Evolutionary conservation across 2,329 filamentous ascomycete species (phyloP), one percentile per base, ranked within the genome.

Genomic region (Pseudogymnoascus sp.): DNA sequence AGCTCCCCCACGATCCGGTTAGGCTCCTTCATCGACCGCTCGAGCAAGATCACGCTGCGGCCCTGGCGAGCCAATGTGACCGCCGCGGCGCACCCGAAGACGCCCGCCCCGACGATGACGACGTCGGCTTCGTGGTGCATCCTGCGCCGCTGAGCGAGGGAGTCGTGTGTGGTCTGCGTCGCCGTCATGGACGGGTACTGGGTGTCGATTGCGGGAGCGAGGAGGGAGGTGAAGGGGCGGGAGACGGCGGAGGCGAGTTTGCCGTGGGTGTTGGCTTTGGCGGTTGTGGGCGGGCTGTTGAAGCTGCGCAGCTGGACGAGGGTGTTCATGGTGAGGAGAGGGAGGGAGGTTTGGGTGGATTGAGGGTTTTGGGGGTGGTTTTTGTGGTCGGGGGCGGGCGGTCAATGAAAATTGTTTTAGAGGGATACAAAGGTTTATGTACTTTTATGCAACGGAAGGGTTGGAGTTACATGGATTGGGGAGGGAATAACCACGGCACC

Each of bases 1-100:
- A 99, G 79, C 79, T 99, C 95, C 71, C 95, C 95, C 60, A 99
- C 92, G 69, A 99, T 99, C 68, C 95, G 87, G 78, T 98, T 90
- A 19, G 95, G 95, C 79, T 98, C 89, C 77, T 92, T 92, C 77
- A 98, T 81, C 78, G 87, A 96, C 72, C 85, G 85, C 79, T 99
- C 95, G 61, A 99, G 85, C 62, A 99, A 80, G 25, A 98, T 83
- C 25, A 99, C 93, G 75, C 90, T 96, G 67, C 95, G 87, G 63
- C 92, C 93, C 78, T 98, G 95, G 71, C 90, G 88, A 65, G 90
- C 93, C 54, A 98, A 83, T 21, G 93, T 86, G 68, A 88, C 90
- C 16, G 95, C 93, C 21, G 92, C 81, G 19, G 93, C 90, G 75
- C 92, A 96, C 43, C 95, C 95, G 67, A 96, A 85, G 65, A 98